Base-by-base conservation (phyloP, 495 filamentous ascomycete species). In the Penicillium pulvis region DNA sequence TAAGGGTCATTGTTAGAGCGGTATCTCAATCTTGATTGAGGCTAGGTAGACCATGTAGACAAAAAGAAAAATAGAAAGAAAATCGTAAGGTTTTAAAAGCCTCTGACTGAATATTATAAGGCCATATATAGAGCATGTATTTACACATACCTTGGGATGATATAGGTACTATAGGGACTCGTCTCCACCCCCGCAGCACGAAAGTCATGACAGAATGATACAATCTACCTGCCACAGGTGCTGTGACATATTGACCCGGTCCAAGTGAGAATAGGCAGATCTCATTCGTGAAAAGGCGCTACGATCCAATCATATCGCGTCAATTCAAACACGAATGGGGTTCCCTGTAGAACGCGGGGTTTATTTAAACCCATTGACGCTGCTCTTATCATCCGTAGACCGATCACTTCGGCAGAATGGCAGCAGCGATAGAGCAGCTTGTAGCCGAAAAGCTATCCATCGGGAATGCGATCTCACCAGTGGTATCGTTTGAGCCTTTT, bases 401-500 rank as follows among this genome's bases (percentile, higher is more conserved):
- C 1, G 16, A 41, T 41, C 16, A 16, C 16, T 39, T 14, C 14
- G 16, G 39, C 16, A 41, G 4, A 0, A 41, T 41, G 39, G 39
- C 39, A 16, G 39, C 39, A 41, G 14, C 16, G 5, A 41, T 4
- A 41, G 39, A 41, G 16, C 14, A 17, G 17, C 14, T 41, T 17
- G 2, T 12, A n/a, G 6, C 7, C 39, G 1, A 41, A 41, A 17
- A 41, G 14, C 39, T 41, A 17, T 12, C 12, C 39, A 41, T n/a
- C 14, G 7, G 14, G 2, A 16, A 41, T 41, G 16, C 14, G 16
- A 5, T 14, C 16, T 17, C 39, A 41, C 14, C 16, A 41, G 14
- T 6, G 14, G 42, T 67, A n/a, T 58, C 56, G 6, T 69, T 74
- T 56, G 80, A 61, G 88, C 88, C 62, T 87, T 97, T 81, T 85